Base-by-base conservation (phyloP, 192 early-diverging fungal species). In the Backusella sp. region DNA sequence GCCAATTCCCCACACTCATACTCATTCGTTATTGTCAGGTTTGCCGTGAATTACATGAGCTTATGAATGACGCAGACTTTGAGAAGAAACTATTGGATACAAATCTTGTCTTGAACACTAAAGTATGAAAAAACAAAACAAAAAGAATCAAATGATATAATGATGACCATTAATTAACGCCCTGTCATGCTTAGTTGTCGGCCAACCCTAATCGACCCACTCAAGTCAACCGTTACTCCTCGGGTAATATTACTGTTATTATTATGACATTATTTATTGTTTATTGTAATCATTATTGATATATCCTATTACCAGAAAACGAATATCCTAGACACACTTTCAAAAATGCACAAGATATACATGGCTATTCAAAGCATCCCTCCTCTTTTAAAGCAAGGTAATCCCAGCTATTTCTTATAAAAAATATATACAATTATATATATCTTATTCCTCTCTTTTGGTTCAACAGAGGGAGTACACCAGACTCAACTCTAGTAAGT, bases 161-260 rank as follows among this genome's bases (percentile, higher is more conserved):
- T 56, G 52, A 4, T 44, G 62, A 66, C 32, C 66, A 32, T 35
- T 68, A 32, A 17, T 68, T 28, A 32, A 32, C 21, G 34, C 35
- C 36, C 23, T 26, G 3, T 23, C 1, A 11, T 30, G 35, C 19
- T 66, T 66, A 75, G 62, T 32, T 75, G 32, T 67, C 65, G 9
- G 74, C 74, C 37, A 75, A 75, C 42, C 66, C 74, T 37, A 75
- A 75, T 68, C 39, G 65, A 28, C 74, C 74, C 1, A 41, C 23
- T 65, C 17, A 35, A 23, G 11, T 62, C 4, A 39, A 36, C 26
- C 72, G 53, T 6, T 73, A 39, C 59, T 19, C 28, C 4, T 42
- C 6, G 14, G 41, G 70, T 72, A 72, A 72, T 70, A 41, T 23
- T 28, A 9, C 19, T 42, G 12, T 30, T 46, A 46, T 42, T 46